Conservation (phyloP, 2,329 filamentous ascomycete genomes). For the Diaporthe citriasiana region DNA sequence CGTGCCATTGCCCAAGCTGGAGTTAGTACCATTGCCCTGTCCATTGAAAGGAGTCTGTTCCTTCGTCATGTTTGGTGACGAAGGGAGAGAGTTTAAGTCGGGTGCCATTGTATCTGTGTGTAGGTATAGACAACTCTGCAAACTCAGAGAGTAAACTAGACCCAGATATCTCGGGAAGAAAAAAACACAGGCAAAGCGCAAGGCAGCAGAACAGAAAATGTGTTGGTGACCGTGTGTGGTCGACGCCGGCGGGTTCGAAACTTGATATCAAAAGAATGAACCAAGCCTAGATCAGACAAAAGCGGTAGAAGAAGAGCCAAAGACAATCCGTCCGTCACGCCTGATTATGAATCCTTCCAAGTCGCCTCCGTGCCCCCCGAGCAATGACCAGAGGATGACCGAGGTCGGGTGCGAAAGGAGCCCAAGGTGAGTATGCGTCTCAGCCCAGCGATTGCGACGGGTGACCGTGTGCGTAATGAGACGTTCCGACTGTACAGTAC, state of each 20-base stretch:
- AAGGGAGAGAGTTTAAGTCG: conserved; percentile 79
- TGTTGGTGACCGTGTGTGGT: conserved; percentile 4
- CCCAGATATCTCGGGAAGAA: conserved; percentile 33
- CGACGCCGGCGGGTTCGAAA: conserved; percentile 3
- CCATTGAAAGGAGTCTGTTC: conserved; percentile 33
- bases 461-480: conserved; percentile 2
- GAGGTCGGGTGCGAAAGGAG: conserved; percentile 35
- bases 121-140: conserved; percentile 34
- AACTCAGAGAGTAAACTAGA: conserved; percentile 22
- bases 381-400: conserved; percentile 34
- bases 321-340: conserved; percentile 33
- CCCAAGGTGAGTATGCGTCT: conserved; percentile 30
- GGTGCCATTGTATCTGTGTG: conserved; percentile 70
- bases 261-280: conserved; percentile 3
- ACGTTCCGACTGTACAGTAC: neutral
- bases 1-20: conserved; percentile 36
- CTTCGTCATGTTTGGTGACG: conserved; percentile 57
- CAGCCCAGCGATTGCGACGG: conserved; percentile 14
- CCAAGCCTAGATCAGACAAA: conserved; percentile 12
- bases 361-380: conserved; percentile 23
- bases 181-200: conserved; percentile 32
- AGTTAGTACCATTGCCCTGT: conserved; percentile 46
- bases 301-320: neutral
- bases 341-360: conserved; percentile 37
- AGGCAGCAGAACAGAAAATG: conserved; percentile 2